phyloP scores from a whole-genome alignment of 257 asterid genomes.

The Solanum habrochaites region DNA sequence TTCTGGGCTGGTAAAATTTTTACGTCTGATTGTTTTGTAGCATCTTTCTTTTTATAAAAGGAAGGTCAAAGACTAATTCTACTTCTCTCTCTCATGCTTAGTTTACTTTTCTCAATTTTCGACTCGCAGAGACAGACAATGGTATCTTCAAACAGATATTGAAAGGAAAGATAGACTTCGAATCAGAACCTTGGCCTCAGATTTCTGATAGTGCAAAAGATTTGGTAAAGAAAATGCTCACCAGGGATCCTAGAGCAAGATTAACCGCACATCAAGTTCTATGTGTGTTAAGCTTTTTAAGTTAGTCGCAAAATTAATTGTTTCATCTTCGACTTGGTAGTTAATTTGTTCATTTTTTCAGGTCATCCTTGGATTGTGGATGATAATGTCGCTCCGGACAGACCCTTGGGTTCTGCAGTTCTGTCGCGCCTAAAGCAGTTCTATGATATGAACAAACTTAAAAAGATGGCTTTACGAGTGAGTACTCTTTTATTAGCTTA shows the following conservation, averaged over 20 bases:
- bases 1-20: slow-evolving; percentile 64
- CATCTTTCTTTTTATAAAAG: neutral
- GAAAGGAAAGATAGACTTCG: slow-evolving; percentile 74
- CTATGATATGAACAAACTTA: slow-evolving; percentile 91
- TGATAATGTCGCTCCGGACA: slow-evolving; percentile 86
- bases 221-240: slow-evolving; percentile 70
- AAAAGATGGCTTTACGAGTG: slow-evolving; percentile 95
- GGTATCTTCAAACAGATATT: slow-evolving; percentile 88
- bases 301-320: neutral
- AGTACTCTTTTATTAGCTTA: neutral
- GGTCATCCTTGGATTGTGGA: slow-evolving; percentile 99
- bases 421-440: slow-evolving; percentile 77
- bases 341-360: slow-evolving; percentile 3
- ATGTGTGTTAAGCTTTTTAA: slow-evolving; percentile 29
- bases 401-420: slow-evolving; percentile 90
- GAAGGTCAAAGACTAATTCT: neutral
- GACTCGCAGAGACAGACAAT: slow-evolving; percentile 66
- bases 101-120: neutral
- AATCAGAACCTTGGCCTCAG: slow-evolving; percentile 93
- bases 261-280: slow-evolving; percentile 79
- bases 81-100: neutral
- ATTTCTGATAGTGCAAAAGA: slow-evolving; percentile 90
- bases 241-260: slow-evolving; percentile 61
- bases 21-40: neutral
- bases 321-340: neutral